These are phyloP conservation scores for Coprinopsis marcescibilis DNA, from an alignment of 768 basidiomycete species.

Conservation along the genomic window DNA sequence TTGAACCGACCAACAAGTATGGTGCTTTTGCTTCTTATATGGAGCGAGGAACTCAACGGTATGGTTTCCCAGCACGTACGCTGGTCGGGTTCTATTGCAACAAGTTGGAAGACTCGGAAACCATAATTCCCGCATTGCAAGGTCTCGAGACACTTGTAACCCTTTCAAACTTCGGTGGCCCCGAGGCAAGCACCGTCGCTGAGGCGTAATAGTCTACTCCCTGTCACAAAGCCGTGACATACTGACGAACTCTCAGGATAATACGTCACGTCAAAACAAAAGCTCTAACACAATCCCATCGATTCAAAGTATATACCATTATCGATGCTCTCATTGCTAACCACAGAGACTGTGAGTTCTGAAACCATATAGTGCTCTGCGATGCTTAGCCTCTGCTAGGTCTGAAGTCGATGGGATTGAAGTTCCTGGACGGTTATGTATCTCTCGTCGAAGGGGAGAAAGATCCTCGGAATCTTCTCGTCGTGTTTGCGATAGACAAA, in stretches of 20 bases:
- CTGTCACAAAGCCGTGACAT: neutral
- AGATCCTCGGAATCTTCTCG: slow-evolving; percentile 88
- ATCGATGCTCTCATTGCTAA: slow-evolving; percentile 71
- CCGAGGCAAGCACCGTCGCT: slow-evolving; percentile 57
- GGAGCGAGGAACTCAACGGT: slow-evolving; percentile 5
- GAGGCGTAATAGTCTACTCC: slow-evolving; percentile 41
- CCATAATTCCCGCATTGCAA: slow-evolving; percentile 73
- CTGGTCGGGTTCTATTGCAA: slow-evolving; percentile 77
- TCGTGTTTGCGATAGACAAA: slow-evolving; percentile 85
- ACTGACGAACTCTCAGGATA: slow-evolving; percentile 40
- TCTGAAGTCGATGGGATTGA: slow-evolving; percentile 63
- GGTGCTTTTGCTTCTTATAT: slow-evolving; percentile 15
- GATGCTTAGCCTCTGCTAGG: slow-evolving; percentile 31
- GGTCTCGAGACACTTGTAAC: slow-evolving; percentile 66
- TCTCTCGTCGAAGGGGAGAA: slow-evolving; percentile 91
- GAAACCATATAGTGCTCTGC: neutral
- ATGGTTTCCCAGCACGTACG: slow-evolving; percentile 56
- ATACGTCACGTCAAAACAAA: slow-evolving; percentile 79
- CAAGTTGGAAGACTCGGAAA: slow-evolving; percentile 83
- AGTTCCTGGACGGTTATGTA: slow-evolving; percentile 74
- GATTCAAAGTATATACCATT: slow-evolving; percentile 76
- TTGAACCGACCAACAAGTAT: slow-evolving; percentile 81
- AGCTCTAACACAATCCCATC: slow-evolving; percentile 72
- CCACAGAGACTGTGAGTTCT: slow-evolving; percentile 55
- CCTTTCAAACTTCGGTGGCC: slow-evolving; percentile 55